Evolutionary conservation across 495 filamentous ascomycete species (phyloP), one percentile per base, ranked within the genome.

Genomic region (Podospora fimiseda): DNA sequence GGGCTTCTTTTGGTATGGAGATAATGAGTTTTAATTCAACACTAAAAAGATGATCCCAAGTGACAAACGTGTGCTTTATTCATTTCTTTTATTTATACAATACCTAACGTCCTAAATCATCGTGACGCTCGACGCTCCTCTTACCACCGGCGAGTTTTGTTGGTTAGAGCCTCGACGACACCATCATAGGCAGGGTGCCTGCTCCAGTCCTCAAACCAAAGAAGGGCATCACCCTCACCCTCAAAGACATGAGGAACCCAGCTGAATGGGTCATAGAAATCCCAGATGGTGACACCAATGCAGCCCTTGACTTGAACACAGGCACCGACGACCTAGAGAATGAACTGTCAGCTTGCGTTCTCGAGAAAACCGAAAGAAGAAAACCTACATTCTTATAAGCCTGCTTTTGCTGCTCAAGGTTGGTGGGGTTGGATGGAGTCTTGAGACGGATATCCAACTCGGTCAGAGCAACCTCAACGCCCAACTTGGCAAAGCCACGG

Each of bases 221-320:
- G 72, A 19, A 68, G 60, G 1, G 79, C 74, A 4, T 67, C 77
- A 8, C 82, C 82, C 44, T 78, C 58, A 11, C 79, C 80, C 0
- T 63, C 18, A 62, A 86, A 86, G 2, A 71, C 69, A 23, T 54
- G 55, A 0, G 82, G 81, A 6, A 86, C 73, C 83, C 83, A 86
- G 61, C 44, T 77, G 76, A 71, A 82, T 69, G 27, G 68, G 52
- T 78, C 75, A 39, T 69, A 70, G 30, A 69, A 77, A 54, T 76
- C 85, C 86, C 86, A 90, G 43, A 85, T 74, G 11, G 82, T 88
- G 36, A 89, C 66, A 14, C 84, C 86, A 14, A 87, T 71, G 62
- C 87, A 90, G 5, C 70, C 62, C 16, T 69, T 43, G 9, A 80
- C 74, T 41, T 78, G 70, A 21, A 81, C 58, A 57, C 87, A 89